A percentile compares a stretch with the other conserved stretches of the same genome.
phyloP scores from a whole-genome alignment of 2,329 filamentous ascomycete species.

The Claviceps sp. region DNA sequence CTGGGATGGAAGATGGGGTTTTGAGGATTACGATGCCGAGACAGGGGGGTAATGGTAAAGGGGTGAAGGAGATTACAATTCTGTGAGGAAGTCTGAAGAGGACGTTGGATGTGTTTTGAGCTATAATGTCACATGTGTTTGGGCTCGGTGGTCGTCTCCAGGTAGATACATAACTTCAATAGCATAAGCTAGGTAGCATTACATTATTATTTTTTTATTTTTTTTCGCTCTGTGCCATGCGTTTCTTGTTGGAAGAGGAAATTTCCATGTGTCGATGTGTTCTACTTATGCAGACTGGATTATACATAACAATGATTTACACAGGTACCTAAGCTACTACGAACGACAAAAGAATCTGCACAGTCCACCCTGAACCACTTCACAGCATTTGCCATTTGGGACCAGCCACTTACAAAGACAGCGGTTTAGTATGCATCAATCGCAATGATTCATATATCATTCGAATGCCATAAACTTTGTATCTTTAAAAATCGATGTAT shows the following conservation, averaged over 20 bases:
- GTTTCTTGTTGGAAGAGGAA: not conserved
- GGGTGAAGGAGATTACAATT: not conserved
- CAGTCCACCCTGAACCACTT: too few relatives aligned
- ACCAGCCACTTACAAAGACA: too few relatives aligned
- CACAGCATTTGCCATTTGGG: too few relatives aligned
- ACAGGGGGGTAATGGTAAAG: not conserved
- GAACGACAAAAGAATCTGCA: too few relatives aligned
- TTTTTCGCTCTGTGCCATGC: not conserved
- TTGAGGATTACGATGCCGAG: not conserved
- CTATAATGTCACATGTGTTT: not conserved
- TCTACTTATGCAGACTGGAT: too few relatives aligned
- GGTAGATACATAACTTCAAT: not conserved
- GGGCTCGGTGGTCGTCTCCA: not conserved
- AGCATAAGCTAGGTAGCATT: not conserved
- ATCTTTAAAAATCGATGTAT: too few relatives aligned
- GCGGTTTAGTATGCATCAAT: too few relatives aligned
- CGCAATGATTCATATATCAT: too few relatives aligned
- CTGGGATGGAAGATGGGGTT: not conserved
- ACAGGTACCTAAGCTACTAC: too few relatives aligned
- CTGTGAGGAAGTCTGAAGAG: not conserved
- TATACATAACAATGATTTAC: too few relatives aligned
- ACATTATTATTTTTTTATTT: not conserved
- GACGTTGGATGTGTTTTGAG: not conserved
- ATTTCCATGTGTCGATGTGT: too few relatives aligned
- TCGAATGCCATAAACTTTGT: too few relatives aligned